Base-by-base conservation (phyloP, 495 filamentous ascomycete species). In the Annulohypoxylon bovei region DNA sequence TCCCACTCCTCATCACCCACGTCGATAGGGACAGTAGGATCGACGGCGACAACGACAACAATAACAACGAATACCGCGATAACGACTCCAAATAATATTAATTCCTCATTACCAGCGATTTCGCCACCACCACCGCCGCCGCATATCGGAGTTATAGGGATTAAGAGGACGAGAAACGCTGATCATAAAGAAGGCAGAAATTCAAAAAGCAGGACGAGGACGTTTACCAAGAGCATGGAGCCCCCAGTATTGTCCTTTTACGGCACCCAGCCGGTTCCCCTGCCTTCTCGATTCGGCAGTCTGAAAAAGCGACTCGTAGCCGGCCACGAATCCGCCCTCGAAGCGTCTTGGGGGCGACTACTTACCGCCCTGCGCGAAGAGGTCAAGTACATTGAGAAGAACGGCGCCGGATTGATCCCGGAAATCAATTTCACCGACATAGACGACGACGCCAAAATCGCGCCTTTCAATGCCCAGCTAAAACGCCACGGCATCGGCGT, bases 171-270 rank as follows among this genome's bases (percentile, higher is more conserved):
- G 52, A 67, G 75, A 55, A 62, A 70, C 58, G 71, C 67, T 42
- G 75, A 77, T 18, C 68, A 77, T 18, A 75, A 68, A 67, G 75
- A 77, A 28, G 73, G 70, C 42, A 67, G 75, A 60, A 67, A 64
- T 58, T 65, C 70, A 47, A 77, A 77, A 62, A 77, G 67, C 53
- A 68, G 75, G 67, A 73, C 72, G 57, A 64, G 75, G 55, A 54
- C 67, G 44, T 65, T 75, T 35, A 61, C 62, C 1, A 77, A 77
- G 68, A 79, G 70, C 76, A 86, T 83, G 93, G 94, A 73, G 87
- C 95, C 80, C 88, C 96, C 76, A 88, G 92, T 67, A 86, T 88
- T 80, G 84, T 94, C 70, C 87, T 97, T 79, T 87, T 92, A 67
- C 52, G 92, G 93, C 67, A 86, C 88, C 28, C 82, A 90, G 66